These are phyloP conservation scores for Aspergillus transmontanensis DNA, from an alignment of 2,329 filamentous ascomycete genomes.

Conservation along the genomic window DNA sequence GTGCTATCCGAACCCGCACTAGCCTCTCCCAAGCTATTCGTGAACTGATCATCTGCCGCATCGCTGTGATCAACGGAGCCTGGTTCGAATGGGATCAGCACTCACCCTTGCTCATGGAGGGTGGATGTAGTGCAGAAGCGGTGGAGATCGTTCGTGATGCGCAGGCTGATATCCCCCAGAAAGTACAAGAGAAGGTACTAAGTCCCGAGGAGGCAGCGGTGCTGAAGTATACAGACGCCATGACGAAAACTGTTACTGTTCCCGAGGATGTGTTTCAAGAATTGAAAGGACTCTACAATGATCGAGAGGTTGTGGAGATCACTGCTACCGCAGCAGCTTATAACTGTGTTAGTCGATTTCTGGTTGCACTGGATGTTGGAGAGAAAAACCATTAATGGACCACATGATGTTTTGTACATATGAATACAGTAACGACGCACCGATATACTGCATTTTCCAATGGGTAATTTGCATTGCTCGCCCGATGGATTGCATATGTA, in stretches of 20 bases:
- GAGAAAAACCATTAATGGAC: conserved; percentile 39
- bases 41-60: conserved; percentile 78
- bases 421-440: neutral
- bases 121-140: conserved; percentile 56
- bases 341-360: conserved; percentile 81
- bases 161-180: conserved; percentile 31
- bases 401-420: conserved; percentile 1
- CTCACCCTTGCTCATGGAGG: conserved; percentile 67
- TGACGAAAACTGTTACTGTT: conserved; percentile 75
- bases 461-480: neutral
- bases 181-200: conserved; percentile 41
- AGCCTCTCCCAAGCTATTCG: conserved; percentile 57
- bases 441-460: no score
- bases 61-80: conserved; percentile 77
- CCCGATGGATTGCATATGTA: neutral
- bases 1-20: conserved; percentile 57
- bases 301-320: conserved; percentile 77
- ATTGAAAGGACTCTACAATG: conserved; percentile 64
- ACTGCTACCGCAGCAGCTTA: conserved; percentile 78
- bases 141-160: conserved; percentile 38
- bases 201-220: conserved; percentile 68
- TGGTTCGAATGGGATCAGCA: conserved; percentile 88
- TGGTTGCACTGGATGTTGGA: conserved; percentile 74
- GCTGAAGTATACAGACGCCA: conserved; percentile 76
- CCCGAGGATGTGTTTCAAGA: conserved; percentile 67